These are phyloP conservation scores for Trichosanthes cucumerina DNA, from an alignment of 306 rosid genomes.

Conservation along the genomic window DNA sequence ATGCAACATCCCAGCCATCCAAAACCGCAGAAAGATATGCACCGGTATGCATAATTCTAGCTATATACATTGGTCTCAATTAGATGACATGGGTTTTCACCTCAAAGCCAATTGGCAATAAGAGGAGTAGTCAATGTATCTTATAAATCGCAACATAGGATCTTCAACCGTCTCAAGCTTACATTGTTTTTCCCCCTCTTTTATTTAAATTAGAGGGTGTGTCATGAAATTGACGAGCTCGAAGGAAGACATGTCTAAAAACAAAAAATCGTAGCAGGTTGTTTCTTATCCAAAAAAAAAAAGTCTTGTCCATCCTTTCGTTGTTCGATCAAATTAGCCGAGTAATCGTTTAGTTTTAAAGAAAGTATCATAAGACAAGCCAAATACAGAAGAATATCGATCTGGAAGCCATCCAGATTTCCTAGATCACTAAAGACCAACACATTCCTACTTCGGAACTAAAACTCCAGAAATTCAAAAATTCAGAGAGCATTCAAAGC, in stretches of 20 bases:
- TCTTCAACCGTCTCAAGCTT: no score
- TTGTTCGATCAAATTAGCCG: neutral
- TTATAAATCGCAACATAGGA: no score
- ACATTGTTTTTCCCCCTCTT: neutral
- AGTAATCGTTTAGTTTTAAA: neutral
- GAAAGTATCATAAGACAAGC: neutral
- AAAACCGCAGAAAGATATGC: neutral
- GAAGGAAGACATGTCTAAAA: neutral
- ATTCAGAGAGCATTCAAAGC: neutral
- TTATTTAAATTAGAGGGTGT: neutral
- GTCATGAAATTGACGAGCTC: neutral
- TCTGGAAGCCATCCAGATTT: neutral
- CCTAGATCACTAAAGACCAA: neutral
- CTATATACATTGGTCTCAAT: neutral
- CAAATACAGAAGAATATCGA: neutral
- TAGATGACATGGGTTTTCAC: no score
- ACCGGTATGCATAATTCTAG: neutral
- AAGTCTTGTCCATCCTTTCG: neutral
- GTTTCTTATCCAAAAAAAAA: neutral
- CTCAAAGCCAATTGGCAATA: no score
- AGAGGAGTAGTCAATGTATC: no score
- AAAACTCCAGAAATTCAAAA: constrained; percentile 1
- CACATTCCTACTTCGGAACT: neutral
- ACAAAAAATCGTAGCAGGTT: neutral
- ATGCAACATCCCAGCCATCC: neutral